These are phyloP conservation scores for Hanseniaspora occidentalis DNA, from an alignment of 805 yeast species.

Conservation along the genomic window DNA sequence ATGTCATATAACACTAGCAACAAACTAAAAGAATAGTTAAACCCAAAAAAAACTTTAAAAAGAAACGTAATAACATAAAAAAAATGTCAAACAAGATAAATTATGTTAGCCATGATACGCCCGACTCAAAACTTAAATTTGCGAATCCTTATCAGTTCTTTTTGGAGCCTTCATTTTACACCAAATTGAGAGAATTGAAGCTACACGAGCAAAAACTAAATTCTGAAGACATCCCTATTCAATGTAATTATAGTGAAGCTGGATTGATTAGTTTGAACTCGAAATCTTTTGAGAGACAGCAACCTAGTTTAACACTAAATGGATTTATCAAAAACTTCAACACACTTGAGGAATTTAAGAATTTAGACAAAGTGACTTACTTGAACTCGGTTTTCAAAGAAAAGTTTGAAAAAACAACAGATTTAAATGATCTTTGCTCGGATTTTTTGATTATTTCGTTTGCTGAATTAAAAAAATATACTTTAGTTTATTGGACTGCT, in stretches of 20 bases:
- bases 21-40: too few relatives aligned
- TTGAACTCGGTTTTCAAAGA: slow-evolving; percentile 31
- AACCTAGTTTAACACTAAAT: slow-evolving; percentile 10
- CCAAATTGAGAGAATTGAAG: slow-evolving; percentile 57
- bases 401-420: slow-evolving; percentile 19
- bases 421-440: slow-evolving; percentile 15
- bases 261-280: slow-evolving; percentile 19
- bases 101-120: slow-evolving; percentile 4
- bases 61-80: background rate
- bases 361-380: slow-evolving; percentile 46
- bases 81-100: background rate
- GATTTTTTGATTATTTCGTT: slow-evolving; percentile 47
- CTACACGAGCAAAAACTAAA: slow-evolving; percentile 57
- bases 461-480: slow-evolving; percentile 82
- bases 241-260: slow-evolving; percentile 14
- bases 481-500: slow-evolving; percentile 82
- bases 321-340: slow-evolving; percentile 53
- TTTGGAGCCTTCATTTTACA: slow-evolving; percentile 81
- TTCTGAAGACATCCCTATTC: slow-evolving; percentile 25
- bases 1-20: too few relatives aligned
- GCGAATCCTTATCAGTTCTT: slow-evolving; percentile 48
- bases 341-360: slow-evolving; percentile 76
- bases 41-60: too few relatives aligned
- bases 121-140: slow-evolving; percentile 15
- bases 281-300: slow-evolving; percentile 10